Conservation (phyloP, 2,329 filamentous ascomycete genomes). For the Emergomyces orientalis region DNA sequence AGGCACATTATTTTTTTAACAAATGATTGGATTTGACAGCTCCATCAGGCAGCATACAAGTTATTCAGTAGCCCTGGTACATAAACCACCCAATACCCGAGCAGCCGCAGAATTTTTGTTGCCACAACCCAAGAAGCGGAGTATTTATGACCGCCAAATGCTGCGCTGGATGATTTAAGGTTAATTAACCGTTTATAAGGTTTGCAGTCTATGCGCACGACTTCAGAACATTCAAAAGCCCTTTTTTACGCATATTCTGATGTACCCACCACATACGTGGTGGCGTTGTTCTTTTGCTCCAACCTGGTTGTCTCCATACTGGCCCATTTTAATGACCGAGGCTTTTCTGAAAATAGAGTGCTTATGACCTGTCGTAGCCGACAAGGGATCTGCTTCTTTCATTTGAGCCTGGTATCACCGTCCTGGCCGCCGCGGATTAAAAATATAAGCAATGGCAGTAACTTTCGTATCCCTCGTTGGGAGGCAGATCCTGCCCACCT, state of each 20-base stretch:
- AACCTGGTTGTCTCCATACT: background rate
- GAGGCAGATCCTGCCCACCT: background rate
- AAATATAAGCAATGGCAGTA: background rate
- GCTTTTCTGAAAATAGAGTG: background rate
- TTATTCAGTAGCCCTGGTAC: no score
- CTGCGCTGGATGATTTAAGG: background rate
- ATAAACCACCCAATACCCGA: background rate
- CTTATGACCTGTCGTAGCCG: no score
- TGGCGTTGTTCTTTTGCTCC: background rate
- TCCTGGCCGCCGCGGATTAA: background rate
- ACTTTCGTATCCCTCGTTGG: background rate
- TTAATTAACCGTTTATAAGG: constrained; percentile 5
- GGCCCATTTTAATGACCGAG: background rate
- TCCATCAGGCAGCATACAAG: background rate
- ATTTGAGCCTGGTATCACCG: background rate
- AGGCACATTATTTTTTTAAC: background rate
- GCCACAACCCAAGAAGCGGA: background rate
- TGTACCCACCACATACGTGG: background rate
- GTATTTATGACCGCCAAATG: background rate
- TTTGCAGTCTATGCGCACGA: background rate
- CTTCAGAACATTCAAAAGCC: background rate
- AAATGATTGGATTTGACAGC: background rate
- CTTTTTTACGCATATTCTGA: background rate
- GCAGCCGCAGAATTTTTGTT: background rate
- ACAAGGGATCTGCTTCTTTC: no score